Conservation (phyloP, 1,139 yeast genomes). For the Wickerhamiella infanticola region DNA sequence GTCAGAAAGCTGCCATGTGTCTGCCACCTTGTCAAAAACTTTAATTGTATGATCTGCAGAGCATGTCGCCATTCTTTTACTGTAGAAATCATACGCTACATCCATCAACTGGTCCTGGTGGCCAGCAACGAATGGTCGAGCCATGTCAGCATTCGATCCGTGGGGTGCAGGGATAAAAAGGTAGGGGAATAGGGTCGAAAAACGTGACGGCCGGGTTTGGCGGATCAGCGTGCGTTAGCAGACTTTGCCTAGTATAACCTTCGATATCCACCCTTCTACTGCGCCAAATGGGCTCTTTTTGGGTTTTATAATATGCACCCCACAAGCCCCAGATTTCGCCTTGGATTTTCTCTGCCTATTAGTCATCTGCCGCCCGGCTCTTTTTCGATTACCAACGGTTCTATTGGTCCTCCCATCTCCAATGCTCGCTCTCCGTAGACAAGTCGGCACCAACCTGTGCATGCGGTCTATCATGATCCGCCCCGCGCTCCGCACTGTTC, state of each 20-base stretch:
- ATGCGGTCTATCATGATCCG: not conserved
- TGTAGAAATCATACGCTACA: conserved; percentile 68
- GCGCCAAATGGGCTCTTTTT: too few species aligned
- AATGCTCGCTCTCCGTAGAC: not conserved
- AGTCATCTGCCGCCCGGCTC: too few species aligned
- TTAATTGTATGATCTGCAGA: conserved; percentile 86
- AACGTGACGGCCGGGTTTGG: too few species aligned
- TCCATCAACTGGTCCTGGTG: conserved; percentile 88
- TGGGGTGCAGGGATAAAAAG: too few species aligned
- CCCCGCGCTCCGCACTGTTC: not conserved
- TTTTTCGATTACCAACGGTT: not conserved
- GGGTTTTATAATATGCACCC: too few species aligned
- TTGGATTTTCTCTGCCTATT: too few species aligned
- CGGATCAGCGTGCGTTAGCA: too few species aligned
- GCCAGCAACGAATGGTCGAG: conserved; percentile 63
- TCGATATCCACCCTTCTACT: too few species aligned
- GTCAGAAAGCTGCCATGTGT: conserved; percentile 64
- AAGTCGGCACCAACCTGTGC: not conserved
- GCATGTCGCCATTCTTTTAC: conserved; percentile 78
- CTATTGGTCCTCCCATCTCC: not conserved
- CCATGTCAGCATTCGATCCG: too few species aligned
- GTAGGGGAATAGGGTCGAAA: too few species aligned
- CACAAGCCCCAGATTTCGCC: too few species aligned
- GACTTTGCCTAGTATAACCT: too few species aligned
- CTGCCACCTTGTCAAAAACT: conserved; percentile 46